Evolutionary conservation across 2,329 filamentous ascomycete genomes (phyloP).

Genomic region (Colletotrichum caudatum): DNA sequence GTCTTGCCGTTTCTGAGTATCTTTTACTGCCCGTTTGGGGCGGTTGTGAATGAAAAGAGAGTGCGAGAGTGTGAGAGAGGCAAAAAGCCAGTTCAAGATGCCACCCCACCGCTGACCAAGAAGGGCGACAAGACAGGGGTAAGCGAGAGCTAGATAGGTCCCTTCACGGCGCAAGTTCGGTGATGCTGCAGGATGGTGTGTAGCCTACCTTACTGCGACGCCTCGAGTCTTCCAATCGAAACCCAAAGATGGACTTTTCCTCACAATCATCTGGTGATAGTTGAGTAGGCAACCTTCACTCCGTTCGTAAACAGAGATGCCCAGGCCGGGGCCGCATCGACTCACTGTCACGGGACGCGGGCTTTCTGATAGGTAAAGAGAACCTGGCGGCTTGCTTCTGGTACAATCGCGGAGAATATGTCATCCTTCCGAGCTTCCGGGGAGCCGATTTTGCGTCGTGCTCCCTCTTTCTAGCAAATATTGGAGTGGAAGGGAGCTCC

Average conservation of each 20-base stretch:
- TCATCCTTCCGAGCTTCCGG: constrained; percentile 8
- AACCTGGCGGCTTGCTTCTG: constrained; percentile 1
- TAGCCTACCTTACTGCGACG: constrained; percentile 27
- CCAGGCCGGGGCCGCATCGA: constrained; percentile 30
- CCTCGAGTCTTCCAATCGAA: constrained; percentile 33
- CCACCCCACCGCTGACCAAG: constrained; percentile 20
- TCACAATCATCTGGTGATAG: constrained; percentile 16
- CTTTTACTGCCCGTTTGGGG: constrained; percentile 15
- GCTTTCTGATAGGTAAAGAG: constrained; percentile 11
- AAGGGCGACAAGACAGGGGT: constrained; percentile 34
- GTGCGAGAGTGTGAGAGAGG: neutral
- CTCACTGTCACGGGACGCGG: constrained; percentile 35
- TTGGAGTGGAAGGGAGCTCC: constrained; percentile 12
- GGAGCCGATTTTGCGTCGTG: constrained; percentile 5
- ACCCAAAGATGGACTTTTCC: constrained; percentile 15
- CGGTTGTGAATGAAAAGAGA: constrained; percentile 2
- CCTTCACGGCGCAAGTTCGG: constrained; percentile 25
- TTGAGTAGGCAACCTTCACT: constrained; percentile 32
- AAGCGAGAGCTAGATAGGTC: constrained; percentile 31
- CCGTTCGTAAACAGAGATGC: constrained; percentile 9
- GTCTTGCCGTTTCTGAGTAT: constrained; percentile 7
- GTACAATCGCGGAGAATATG: neutral
- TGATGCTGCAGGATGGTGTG: constrained; percentile 39
- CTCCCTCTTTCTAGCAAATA: neutral
- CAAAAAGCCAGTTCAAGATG: constrained; percentile 5